Percentiles rank a stretch among this genome's conserved stretches.
phyloP scores from a whole-genome alignment of 768 basidiomycete species.

The Phanerochaete sordida region DNA sequence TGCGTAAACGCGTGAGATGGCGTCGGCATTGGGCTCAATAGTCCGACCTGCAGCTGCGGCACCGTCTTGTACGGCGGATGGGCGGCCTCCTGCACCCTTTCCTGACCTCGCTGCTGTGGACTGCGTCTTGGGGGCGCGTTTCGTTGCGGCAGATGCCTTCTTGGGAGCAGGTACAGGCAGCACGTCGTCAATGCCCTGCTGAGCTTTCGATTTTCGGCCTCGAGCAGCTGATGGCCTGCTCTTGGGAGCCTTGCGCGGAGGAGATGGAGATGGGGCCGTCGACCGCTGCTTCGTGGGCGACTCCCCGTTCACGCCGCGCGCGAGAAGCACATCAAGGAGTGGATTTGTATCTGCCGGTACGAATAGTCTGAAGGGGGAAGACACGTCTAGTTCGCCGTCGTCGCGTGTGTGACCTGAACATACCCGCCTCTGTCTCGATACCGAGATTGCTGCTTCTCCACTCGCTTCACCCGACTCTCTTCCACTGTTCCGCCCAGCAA shows the following conservation, averaged over 20 bases:
- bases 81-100: neutral
- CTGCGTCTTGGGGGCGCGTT: neutral
- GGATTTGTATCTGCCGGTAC: constrained; percentile 47
- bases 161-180: neutral
- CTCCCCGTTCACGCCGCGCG: constrained; percentile 43
- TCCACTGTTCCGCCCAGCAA: constrained; percentile 25
- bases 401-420: constrained; percentile 6
- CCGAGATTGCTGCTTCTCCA: constrained; percentile 60
- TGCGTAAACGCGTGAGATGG: neutral
- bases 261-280: neutral
- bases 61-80: neutral
- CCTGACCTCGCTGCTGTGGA: neutral
- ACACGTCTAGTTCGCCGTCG: neutral
- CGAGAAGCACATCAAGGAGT: constrained; percentile 50
- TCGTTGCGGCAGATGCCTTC: neutral
- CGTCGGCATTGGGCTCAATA: neutral
- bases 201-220: neutral
- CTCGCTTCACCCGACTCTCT: constrained; percentile 57
- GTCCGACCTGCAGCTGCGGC: neutral
- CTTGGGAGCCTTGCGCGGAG: neutral
- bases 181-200: neutral
- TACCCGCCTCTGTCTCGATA: constrained; percentile 55
- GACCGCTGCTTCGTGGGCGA: constrained; percentile 36
- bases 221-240: neutral
- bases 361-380: constrained; percentile 40